These are phyloP conservation scores for Cornus controversa DNA, from an alignment of 148 eudicot species.

Conservation along the genomic window DNA sequence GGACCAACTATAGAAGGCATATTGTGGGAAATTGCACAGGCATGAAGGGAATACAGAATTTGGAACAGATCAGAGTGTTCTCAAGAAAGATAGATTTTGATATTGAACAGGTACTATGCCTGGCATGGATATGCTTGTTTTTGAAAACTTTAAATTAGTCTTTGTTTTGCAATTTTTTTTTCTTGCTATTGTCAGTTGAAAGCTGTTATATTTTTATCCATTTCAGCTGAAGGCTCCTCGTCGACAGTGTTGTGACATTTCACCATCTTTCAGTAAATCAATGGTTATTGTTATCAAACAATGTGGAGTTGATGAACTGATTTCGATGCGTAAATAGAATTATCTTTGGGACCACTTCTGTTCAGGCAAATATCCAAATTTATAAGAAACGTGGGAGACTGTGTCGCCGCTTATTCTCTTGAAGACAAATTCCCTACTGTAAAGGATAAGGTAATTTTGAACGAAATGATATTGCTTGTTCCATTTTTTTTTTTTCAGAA, in stretches of 20 bases:
- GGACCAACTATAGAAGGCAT: slow-evolving; percentile 47
- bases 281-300: slow-evolving; percentile 53
- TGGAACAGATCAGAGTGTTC: slow-evolving; percentile 48
- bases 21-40: slow-evolving; percentile 35
- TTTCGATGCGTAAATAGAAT: slow-evolving; percentile 50
- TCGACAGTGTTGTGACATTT: slow-evolving; percentile 76
- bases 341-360: slow-evolving; percentile 1
- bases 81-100: slow-evolving; percentile 39
- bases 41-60: slow-evolving; percentile 21
- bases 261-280: slow-evolving; percentile 37
- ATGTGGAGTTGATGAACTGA: slow-evolving; percentile 58
- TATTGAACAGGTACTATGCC: slow-evolving; percentile 41
- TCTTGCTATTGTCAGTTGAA: slow-evolving; percentile 1
- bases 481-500: not conserved
- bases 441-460: not conserved
- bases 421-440: not conserved
- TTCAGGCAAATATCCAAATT: not conserved
- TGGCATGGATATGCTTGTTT: not conserved
- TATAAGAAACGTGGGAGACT: not conserved
- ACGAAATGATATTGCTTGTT: not conserved
- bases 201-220: slow-evolving; percentile 6
- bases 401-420: not conserved
- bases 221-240: slow-evolving; percentile 53
- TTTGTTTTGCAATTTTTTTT: not conserved
- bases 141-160: not conserved